Base-by-base conservation (phyloP, 768 basidiomycete species). In the Xerocomus spinulosus region DNA sequence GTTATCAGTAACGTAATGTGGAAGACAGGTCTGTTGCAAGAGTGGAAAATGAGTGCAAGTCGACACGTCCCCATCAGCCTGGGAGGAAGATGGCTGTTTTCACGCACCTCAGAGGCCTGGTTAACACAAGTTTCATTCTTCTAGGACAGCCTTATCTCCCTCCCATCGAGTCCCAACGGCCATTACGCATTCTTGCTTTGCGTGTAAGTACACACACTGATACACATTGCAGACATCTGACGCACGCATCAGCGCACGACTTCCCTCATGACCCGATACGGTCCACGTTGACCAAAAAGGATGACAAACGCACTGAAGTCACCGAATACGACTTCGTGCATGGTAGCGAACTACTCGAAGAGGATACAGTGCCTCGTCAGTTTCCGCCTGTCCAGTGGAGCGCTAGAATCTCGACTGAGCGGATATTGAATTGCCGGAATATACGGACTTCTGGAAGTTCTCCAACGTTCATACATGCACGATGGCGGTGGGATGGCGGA, bases 391-490 rank as follows among this genome's bases (percentile, higher is more conserved):
- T 26, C 41, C 42, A 45, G 42, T 63, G 53, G 51, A 49, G 62
- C 62, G 56, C 51, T 26, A 50, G 53, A 62, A 56, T 45, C 61
- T 62, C 62, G 59, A 64, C 59, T 64, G 56, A 64, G 51, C 61
- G 59, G 62, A 62, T 59, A 64, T 62, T 52, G 60, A 64, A 54
- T 52, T 62, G 60, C 53, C 62, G 62, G 53, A 20, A 30, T 49
- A 44, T 41, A 54, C 60, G 54, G 62, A 38, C 59, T 62, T 62
- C 52, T 42, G 54, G 62, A 64, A 59, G 59, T 33, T 44, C 42
- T 40, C 10, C 51, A 46, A 57, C 51, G 51, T 51, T 40, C 49
- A 49, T 46, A 35, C 46, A 50, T 44, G 46, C 49, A 48, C 53
- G 48, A 54, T 55, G 40, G 58, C 35, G 48, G 53, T 36, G 46